Percentiles rank a stretch among this genome's conserved stretches.
phyloP scores from a whole-genome alignment of 169 alveolate species.

The Eimeria zaria region DNA sequence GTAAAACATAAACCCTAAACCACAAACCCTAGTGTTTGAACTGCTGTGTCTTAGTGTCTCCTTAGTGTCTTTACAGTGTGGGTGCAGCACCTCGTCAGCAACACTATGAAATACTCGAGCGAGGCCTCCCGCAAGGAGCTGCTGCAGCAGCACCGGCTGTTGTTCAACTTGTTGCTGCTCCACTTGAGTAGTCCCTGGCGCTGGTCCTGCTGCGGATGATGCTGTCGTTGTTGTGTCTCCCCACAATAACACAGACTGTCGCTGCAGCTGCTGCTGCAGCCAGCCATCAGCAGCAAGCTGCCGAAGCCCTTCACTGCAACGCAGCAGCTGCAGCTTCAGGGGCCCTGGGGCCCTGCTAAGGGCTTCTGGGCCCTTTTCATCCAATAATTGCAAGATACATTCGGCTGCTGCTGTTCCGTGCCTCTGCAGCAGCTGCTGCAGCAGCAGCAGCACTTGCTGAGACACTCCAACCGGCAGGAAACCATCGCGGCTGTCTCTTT shows the following conservation, averaged over 20 bases:
- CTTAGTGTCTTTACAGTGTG: not conserved
- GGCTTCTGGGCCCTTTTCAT: constrained; percentile 12
- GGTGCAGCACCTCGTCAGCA: not conserved
- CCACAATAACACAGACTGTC: constrained; percentile 33
- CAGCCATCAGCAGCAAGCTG: constrained; percentile 4
- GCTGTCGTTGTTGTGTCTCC: not conserved
- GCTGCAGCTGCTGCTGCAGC: constrained; percentile 33
- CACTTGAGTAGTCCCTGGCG: not conserved
- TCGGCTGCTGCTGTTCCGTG: constrained; percentile 50
- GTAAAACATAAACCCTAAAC: constrained; percentile 21
- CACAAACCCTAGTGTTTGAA: constrained; percentile 10
- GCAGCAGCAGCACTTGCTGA: constrained; percentile 60
- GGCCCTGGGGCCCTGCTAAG: constrained; percentile 20
- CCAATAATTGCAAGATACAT: not conserved
- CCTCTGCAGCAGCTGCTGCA: constrained; percentile 17
- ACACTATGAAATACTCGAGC: not conserved
- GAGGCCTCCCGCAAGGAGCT: constrained; percentile 15
- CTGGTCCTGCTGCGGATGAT: not conserved
- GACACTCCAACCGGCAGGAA: not conserved
- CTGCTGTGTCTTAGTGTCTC: not conserved
- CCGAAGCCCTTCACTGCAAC: constrained; percentile 38
- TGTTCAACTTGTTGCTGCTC: constrained; percentile 26
- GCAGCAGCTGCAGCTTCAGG: constrained; percentile 66
- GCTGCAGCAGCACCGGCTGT: constrained; percentile 3
- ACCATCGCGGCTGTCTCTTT: not conserved